Conservation (phyloP, 805 yeast species). For the Starmerella apicola region DNA sequence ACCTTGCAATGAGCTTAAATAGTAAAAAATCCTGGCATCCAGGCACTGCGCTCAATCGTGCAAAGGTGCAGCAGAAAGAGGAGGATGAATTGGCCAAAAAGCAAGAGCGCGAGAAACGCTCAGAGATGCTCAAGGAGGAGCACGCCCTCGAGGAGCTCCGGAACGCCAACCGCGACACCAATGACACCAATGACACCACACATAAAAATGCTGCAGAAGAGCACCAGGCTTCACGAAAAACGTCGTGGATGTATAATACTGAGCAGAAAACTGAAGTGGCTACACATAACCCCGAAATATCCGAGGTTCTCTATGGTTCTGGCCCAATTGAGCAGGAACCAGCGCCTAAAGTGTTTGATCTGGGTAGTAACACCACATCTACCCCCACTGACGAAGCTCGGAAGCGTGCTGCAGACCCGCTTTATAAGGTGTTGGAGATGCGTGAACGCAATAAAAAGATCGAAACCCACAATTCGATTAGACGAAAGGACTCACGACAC, state of each 20-base stretch:
- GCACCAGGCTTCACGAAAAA: no score
- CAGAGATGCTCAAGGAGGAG: constrained; percentile 51
- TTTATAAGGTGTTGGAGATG: background rate
- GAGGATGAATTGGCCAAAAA: constrained; percentile 65
- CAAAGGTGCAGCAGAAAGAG: constrained; percentile 72
- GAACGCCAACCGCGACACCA: constrained; percentile 27
- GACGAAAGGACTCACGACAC: no score
- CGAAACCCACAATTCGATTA: no score
- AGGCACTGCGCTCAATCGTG: constrained; percentile 68
- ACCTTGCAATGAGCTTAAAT: constrained; percentile 35
- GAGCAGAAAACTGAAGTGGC: no score
- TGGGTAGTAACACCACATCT: no score
- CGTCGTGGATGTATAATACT: constrained; percentile 84
- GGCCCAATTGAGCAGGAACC: no score
- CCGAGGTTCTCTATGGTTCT: background rate
- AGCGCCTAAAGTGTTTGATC: background rate
- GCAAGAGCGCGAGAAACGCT: constrained; percentile 47
- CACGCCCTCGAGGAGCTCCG: constrained; percentile 46
- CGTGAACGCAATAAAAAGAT: no score
- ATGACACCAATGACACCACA: constrained; percentile 23
- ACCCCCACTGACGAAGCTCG: constrained; percentile 47
- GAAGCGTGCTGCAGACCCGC: constrained; percentile 16
- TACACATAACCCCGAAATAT: no score
- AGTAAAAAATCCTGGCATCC: constrained; percentile 96
- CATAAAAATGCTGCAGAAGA: no score